Evolutionary conservation across 2,329 filamentous ascomycete species (phyloP).

Genomic region (Akanthomyces lecanii): DNA sequence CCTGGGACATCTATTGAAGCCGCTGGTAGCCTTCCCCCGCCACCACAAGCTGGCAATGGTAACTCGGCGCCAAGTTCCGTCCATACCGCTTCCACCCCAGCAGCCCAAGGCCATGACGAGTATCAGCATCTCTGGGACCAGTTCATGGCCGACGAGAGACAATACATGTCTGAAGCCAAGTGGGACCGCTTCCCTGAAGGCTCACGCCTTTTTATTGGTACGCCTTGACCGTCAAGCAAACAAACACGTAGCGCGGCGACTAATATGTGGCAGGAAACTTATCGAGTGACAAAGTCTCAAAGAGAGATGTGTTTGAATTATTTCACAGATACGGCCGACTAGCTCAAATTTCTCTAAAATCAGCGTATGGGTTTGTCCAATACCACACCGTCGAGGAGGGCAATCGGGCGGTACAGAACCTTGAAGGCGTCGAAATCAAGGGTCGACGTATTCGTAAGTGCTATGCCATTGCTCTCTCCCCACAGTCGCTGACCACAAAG

Average conservation of each 20-base stretch:
- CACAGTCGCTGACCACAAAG: slow-evolving; percentile 26
- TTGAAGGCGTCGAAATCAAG: slow-evolving; percentile 77
- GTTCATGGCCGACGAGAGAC: slow-evolving; percentile 68
- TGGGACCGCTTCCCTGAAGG: slow-evolving; percentile 78
- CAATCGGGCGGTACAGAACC: slow-evolving; percentile 64
- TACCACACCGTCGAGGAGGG: slow-evolving; percentile 77
- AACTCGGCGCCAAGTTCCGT: slow-evolving; percentile 17
- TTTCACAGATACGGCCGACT: slow-evolving; percentile 83
- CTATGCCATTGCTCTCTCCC: background rate
- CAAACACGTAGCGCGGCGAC: slow-evolving; percentile 24
- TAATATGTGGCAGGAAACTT: slow-evolving; percentile 66
- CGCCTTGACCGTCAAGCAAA: slow-evolving; percentile 30
- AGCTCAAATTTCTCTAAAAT: slow-evolving; percentile 93
- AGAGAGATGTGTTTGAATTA: slow-evolving; percentile 86
- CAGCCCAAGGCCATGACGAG: slow-evolving; percentile 37
- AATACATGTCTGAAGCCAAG: slow-evolving; percentile 71
- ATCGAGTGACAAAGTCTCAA: slow-evolving; percentile 87
- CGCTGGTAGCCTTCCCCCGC: slow-evolving; percentile 29
- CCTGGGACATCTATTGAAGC: slow-evolving; percentile 31
- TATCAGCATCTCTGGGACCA: slow-evolving; percentile 66
- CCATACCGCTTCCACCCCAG: slow-evolving; percentile 26
- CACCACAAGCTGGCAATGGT: slow-evolving; percentile 28
- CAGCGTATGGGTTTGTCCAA: slow-evolving; percentile 95
- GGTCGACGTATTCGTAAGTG: slow-evolving; percentile 90
- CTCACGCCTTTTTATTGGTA: slow-evolving; percentile 78